Percentiles rank a stretch among this genome's conserved stretches.
Evolutionary conservation across 1,284 basidiomycete species (phyloP).

Genomic region (Lentinula novae-zelandiae): DNA sequence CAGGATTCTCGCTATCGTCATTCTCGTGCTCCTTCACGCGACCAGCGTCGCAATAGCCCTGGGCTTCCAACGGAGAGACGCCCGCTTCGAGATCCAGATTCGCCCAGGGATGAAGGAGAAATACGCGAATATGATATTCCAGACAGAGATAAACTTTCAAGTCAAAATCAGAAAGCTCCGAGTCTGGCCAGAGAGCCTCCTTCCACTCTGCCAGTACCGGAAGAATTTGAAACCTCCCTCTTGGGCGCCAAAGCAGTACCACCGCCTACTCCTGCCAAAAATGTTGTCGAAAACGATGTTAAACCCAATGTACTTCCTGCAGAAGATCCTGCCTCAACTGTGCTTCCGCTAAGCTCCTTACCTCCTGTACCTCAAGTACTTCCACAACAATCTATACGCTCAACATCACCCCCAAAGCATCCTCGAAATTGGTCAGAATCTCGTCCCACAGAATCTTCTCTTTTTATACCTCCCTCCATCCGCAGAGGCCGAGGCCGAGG

Average conservation of each 20-base stretch:
- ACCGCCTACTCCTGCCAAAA: neutral
- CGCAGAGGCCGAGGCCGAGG: neutral
- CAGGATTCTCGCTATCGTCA: neutral
- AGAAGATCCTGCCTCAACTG: neutral
- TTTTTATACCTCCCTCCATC: neutral
- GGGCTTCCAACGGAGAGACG: neutral
- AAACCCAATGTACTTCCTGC: neutral
- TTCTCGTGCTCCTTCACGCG: neutral
- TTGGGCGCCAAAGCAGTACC: neutral
- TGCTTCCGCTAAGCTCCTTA: neutral
- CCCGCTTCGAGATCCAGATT: neutral
- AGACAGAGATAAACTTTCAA: neutral
- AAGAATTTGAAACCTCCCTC: neutral
- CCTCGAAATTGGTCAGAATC: conserved; percentile 7
- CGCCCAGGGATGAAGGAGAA: conserved; percentile 1
- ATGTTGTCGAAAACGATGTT: neutral
- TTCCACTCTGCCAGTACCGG: neutral
- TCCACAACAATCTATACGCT: neutral
- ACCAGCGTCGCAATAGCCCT: neutral
- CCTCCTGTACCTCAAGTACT: neutral
- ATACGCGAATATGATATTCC: conserved; percentile 4
- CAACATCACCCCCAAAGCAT: conserved; percentile 6
- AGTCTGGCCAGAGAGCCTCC: neutral
- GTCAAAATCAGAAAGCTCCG: neutral
- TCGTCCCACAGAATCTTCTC: neutral